Evolutionary conservation across 2,329 filamentous ascomycete species (phyloP), one percentile per base, ranked within the genome.

Genomic region (Xylariales sp.): DNA sequence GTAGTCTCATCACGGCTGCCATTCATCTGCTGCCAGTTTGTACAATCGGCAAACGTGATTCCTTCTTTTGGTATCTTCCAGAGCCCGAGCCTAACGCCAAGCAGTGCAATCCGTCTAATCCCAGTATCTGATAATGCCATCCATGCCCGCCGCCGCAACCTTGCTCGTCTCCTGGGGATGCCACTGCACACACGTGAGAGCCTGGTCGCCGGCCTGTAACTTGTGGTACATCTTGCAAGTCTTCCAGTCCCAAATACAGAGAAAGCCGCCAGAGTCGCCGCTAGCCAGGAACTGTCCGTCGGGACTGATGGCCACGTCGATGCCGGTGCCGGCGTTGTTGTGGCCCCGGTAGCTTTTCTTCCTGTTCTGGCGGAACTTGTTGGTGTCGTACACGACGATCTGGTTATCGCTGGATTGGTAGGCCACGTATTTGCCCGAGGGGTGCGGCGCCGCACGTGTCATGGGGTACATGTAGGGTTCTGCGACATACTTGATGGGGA

Each of bases 221-320:
- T 97, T 97, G 68, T 95, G 88, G 66, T 88, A 95, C 89, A 98
- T 91, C 69, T 96, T 97, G 64, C 91, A 95, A 28, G 89, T 96
- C 78, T 98, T 98, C 88, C 90, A 98, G 65, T 97, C 93, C 88
- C 90, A 98, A 68, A 97, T 96, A 65, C 87, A 95, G 35, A 95
- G 81, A 56, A 80, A 96, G 25, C 94, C 93, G 12, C 80, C 88
- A 38, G 81, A 87, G 63, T 98, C 93, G 47, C 93, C 93, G 14
- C 80, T 86, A 15, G 82, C 84, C 41, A 98, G 72, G 61, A 96
- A 95, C 59, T 95, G 88, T 0, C 93, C 93, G 60, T 97, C 93
- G 1, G 90, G 88, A 55, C 82, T 88, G 58, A 94, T 85, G 39
- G 85, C 82, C 38, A 98, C 75, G 56, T 95, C 93, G 48, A 97